Conservation (phyloP, 1,139 yeast species). For the Yamadazyma friedrichii region DNA sequence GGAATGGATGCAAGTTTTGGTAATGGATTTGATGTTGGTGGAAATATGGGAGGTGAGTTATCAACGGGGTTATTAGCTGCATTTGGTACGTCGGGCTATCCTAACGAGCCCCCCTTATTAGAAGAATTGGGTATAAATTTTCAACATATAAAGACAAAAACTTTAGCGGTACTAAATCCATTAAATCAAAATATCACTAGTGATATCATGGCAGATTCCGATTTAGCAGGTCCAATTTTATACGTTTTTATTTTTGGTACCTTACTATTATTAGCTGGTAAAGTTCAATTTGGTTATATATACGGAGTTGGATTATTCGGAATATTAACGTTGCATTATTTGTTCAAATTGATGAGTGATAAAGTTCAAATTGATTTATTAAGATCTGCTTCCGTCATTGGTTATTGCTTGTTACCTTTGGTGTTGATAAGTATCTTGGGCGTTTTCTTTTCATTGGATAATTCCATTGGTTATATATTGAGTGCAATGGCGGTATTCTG, state of each 20-base stretch:
- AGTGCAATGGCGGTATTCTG: conserved; percentile 77
- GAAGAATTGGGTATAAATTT: conserved; percentile 95
- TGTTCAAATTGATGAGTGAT: conserved; percentile 83
- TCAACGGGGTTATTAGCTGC: conserved; percentile 86
- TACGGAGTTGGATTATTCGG: conserved; percentile 96
- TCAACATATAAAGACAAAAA: conserved; percentile 79
- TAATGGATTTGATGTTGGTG: conserved; percentile 42
- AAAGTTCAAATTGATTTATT: conserved; percentile 58
- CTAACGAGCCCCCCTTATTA: conserved; percentile 88
- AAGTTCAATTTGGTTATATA: conserved; percentile 93
- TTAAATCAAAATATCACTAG: conserved; percentile 56
- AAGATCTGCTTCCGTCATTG: conserved; percentile 86
- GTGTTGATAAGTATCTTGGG: conserved; percentile 79
- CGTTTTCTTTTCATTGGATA: conserved; percentile 68
- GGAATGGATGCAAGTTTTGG: conserved; percentile 42
- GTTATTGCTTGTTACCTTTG: conserved; percentile 89
- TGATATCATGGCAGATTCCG: conserved; percentile 87
- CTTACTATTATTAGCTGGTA: conserved; percentile 78
- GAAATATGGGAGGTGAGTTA: conserved; percentile 53
- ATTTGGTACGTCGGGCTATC: conserved; percentile 88
- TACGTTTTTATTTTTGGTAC: conserved; percentile 91
- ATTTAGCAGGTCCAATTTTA: conserved; percentile 91
- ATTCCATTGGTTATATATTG: conserved; percentile 67
- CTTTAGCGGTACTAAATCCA: conserved; percentile 84
- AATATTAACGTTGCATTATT: conserved; percentile 74